Evolutionary conservation across 2,329 filamentous ascomycete genomes (phyloP).

Genomic region (Diplodia corticola): DNA sequence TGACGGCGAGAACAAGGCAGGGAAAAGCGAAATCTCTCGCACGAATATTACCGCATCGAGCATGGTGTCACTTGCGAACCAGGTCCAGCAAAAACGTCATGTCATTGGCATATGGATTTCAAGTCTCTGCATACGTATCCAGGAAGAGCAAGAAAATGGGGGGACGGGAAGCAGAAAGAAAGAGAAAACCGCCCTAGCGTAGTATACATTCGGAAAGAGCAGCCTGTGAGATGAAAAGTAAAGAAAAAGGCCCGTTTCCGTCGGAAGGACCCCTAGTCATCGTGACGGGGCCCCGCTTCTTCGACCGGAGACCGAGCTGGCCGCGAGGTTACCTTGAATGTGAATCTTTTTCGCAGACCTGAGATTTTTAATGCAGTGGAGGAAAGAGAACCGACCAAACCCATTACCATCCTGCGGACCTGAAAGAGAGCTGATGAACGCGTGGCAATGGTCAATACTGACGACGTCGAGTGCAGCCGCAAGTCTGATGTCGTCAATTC

Average conservation of each 20-base stretch:
- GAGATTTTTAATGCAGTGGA: neutral
- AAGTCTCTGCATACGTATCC: slow-evolving; percentile 8
- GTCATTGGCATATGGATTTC: slow-evolving; percentile 9
- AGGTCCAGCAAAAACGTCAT: neutral
- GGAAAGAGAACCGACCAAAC: neutral
- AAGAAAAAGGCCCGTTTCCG: neutral
- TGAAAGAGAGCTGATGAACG: neutral
- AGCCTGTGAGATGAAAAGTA: neutral
- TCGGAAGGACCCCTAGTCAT: neutral
- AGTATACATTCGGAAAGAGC: slow-evolving; percentile 12
- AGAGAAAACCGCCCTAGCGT: slow-evolving; percentile 2
- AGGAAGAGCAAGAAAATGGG: neutral
- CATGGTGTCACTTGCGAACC: neutral
- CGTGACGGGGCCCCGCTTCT: neutral
- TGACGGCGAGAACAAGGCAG: neutral
- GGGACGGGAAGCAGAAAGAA: neutral
- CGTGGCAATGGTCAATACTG: neutral
- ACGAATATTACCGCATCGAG: neutral
- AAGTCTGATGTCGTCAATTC: neutral
- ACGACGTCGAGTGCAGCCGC: neutral
- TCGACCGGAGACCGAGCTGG: neutral
- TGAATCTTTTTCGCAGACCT: slow-evolving; percentile 6
- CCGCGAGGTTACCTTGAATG: neutral
- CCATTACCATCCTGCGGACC: neutral
- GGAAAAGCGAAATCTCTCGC: neutral